Percentiles rank a stretch among this genome's conserved stretches.
These are phyloP conservation scores for Monosporascus sp. DNA, from an alignment of 2,329 filamentous ascomycete species.

Conservation along the genomic window DNA sequence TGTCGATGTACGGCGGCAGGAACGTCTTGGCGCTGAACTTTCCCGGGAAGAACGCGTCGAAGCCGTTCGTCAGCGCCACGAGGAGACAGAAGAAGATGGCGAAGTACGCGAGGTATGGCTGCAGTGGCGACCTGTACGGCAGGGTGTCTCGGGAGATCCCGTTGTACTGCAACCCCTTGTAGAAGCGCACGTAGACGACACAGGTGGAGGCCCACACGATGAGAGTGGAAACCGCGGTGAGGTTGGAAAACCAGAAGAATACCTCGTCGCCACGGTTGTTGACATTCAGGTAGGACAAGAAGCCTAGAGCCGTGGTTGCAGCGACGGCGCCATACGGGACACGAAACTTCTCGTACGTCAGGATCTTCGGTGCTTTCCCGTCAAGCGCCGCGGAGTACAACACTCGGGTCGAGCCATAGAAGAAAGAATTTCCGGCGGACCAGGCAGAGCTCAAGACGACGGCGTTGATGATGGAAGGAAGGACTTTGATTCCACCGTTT, in stretches of 20 bases:
- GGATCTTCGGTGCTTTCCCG: slow-evolving; percentile 47
- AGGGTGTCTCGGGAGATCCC: slow-evolving; percentile 59
- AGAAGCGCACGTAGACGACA: slow-evolving; percentile 65
- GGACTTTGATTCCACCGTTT: slow-evolving; percentile 53
- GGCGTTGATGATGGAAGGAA: slow-evolving; percentile 63
- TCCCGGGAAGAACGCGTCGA: slow-evolving; percentile 63
- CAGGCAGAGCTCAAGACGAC: slow-evolving; percentile 48
- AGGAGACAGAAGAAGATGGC: slow-evolving; percentile 55
- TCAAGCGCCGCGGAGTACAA: slow-evolving; percentile 42
- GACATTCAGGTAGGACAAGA: slow-evolving; percentile 61
- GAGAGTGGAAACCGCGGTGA: slow-evolving; percentile 64
- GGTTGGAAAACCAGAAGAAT: slow-evolving; percentile 38
- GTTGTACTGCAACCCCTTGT: slow-evolving; percentile 59
- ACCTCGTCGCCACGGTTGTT: slow-evolving; percentile 40
- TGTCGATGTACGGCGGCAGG: slow-evolving; percentile 64
- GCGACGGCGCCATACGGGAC: slow-evolving; percentile 56
- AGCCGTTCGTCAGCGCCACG: slow-evolving; percentile 68
- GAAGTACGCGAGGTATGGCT: slow-evolving; percentile 65
- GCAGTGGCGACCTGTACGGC: slow-evolving; percentile 59
- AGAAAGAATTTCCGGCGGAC: slow-evolving; percentile 29
- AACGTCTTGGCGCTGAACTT: slow-evolving; percentile 45
- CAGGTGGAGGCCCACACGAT: slow-evolving; percentile 65
- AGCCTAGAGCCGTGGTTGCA: slow-evolving; percentile 54
- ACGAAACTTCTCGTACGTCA: slow-evolving; percentile 48
- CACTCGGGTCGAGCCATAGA: slow-evolving; percentile 28